These are phyloP conservation scores for Coprinopsis strossmayeri DNA, from an alignment of 768 basidiomycete species.

Conservation along the genomic window DNA sequence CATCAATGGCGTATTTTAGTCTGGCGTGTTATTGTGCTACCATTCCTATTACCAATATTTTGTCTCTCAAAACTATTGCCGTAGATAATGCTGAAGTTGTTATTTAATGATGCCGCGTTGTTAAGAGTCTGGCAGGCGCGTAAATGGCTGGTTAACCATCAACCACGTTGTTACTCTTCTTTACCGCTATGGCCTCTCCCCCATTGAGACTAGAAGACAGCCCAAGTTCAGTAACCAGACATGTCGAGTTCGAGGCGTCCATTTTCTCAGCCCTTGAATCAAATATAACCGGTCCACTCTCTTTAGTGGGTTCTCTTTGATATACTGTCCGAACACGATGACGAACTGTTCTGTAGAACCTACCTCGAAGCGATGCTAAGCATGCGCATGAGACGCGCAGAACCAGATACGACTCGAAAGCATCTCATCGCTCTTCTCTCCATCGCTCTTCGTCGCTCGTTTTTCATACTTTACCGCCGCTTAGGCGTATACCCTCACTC, in stretches of 20 bases:
- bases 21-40: slow-evolving; percentile 9
- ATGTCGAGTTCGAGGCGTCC: slow-evolving; percentile 8
- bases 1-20: background rate
- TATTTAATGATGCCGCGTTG: background rate
- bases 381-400: slow-evolving; percentile 4
- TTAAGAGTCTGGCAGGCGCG: background rate
- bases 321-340: background rate
- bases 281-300: slow-evolving; percentile 6
- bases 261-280: slow-evolving; percentile 9
- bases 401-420: slow-evolving; percentile 6
- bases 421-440: slow-evolving; percentile 6
- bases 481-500: slow-evolving; percentile 9
- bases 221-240: background rate
- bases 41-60: slow-evolving; percentile 3
- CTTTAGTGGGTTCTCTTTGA: slow-evolving; percentile 7
- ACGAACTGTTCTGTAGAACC: background rate
- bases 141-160: background rate
- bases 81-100: background rate
- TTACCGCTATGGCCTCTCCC: background rate
- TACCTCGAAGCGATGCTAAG: slow-evolving; percentile 7
- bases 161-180: background rate
- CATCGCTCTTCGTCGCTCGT: slow-evolving; percentile 11
- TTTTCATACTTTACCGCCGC: slow-evolving; percentile 8
- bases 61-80: background rate
- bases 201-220: background rate